These are phyloP conservation scores for Stephanodiscus triporus DNA, from an alignment of 108 stramenopile species.

Conservation along the genomic window DNA sequence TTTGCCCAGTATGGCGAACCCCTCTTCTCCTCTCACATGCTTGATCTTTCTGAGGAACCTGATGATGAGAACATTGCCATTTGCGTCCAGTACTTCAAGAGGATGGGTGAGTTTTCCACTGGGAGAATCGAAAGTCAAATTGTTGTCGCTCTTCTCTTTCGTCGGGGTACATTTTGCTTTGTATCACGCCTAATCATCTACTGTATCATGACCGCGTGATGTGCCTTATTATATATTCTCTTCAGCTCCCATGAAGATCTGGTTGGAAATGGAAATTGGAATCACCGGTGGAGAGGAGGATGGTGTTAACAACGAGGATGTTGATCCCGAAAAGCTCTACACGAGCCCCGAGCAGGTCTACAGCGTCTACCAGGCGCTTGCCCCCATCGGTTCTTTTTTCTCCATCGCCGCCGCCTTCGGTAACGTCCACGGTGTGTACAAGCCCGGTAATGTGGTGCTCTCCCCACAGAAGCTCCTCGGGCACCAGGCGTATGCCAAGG, in stretches of 20 bases:
- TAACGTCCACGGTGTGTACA: constrained; percentile 98
- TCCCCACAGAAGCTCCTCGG: constrained; percentile 81
- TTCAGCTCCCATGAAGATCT: constrained; percentile 87
- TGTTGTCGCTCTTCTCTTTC: not conserved
- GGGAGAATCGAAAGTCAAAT: not conserved
- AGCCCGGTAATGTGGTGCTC: constrained; percentile 95
- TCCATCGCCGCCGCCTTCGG: constrained; percentile 97
- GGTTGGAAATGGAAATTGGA: constrained; percentile 99
- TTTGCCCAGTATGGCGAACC: constrained; percentile 89
- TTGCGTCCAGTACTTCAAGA: constrained; percentile 94
- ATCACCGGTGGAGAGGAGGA: constrained; percentile 99
- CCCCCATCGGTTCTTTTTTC: constrained; percentile 88
- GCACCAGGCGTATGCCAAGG: constrained; percentile 90
- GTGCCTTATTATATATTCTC: not conserved
- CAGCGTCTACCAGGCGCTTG: constrained; percentile 87
- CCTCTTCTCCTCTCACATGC: constrained; percentile 96
- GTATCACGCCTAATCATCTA: not conserved
- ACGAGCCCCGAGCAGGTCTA: constrained; percentile 95
- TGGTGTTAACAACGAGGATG: constrained; percentile 96
- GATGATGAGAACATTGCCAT: constrained; percentile 97
- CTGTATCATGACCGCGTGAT: no score
- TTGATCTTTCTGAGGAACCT: constrained; percentile 96
- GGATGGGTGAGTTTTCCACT: constrained; percentile 54
- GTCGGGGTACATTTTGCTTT: not conserved
- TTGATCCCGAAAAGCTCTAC: constrained; percentile 97